Evolutionary conservation across 2,329 filamentous ascomycete species (phyloP), one percentile per base, ranked within the genome.

Genomic region (Aureobasidium sp.): DNA sequence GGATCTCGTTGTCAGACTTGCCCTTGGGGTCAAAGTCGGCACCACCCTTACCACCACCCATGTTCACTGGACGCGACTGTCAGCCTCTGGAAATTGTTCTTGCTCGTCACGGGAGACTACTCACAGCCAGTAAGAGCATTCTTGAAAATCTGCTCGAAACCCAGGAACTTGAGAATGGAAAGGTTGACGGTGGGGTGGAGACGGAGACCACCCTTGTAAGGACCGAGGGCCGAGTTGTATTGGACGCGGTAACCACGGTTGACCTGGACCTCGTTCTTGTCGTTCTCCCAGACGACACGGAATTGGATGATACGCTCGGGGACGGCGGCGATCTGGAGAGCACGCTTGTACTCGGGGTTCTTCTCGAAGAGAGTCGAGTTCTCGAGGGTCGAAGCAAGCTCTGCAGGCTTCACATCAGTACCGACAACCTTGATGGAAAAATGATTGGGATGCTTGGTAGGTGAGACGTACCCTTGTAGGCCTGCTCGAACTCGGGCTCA

Each of bases 131-230:
- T 97, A 68, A 97, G 81, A 67, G 94, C 94, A 89, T 97, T 97
- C 85, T 97, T 97, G 84, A 97, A 97, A 79, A 93, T 95, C 81
- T 97, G 94, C 85, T 99, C 94, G 71, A 97, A 97, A 67, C 93
- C 94, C 73, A 99, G 84, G 80, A 97, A 97, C 82, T 99, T 99
- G 70, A 99, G 84, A 71, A 84, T 81, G 61, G 79, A 83, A 58
- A 87, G 79, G 74, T 87, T 94, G 76, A 94, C 90, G 11, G 87
- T 86, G 64, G 93, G 94, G 77, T 99, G 94, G 77, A 99, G 90
- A 69, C 94, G 84, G 68, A 97, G 86, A 74, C 94, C 94, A 67
- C 94, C 94, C 84, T 97, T 97, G 87, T 96, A 97, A 57, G 94
- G 94, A 61, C 94, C 94, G 23, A 97, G 86, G 47, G 93, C 92